Base-by-base conservation (phyloP, 2,329 filamentous ascomycete genomes). In the Stemphylium lycopersici region DNA sequence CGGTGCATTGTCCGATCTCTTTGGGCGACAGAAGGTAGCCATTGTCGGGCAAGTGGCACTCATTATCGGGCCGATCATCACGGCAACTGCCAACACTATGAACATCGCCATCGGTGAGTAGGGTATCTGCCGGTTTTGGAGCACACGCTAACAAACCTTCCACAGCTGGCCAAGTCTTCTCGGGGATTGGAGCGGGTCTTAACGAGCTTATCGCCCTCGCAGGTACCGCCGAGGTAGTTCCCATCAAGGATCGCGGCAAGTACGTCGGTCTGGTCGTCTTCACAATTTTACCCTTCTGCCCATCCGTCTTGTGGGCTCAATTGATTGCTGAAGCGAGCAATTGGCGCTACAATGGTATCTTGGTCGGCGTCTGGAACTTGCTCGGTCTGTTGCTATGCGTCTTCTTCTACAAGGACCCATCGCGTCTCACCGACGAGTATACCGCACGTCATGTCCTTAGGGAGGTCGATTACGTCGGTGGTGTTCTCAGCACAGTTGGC, bases 201-300 rank as follows among this genome's bases (percentile, higher is more conserved):
- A 87, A 86, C 61, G 87, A 90, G 70, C 76, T 90, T 31, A 90
- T 86, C 5, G 86, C 87, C 4, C 77, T 90, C 7, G 86, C 87
- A 24, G 87, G 82, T 31, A 87, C 87, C 1, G 85, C 86, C 2
- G 87, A 90, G 68, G 79, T 90, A 55, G 88, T 86, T 0, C 87
- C 88, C 1, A 84, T 84, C 16, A 78, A 82, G 15, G 84, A 88
- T 70, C 82, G 88, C 42, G 87, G 85, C 26, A 81, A 81, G 65
- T 89, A 88, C 65, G 82, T 88, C 20, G 83, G 83, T 11, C 70
- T 80, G 0, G 73, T 89, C 12, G 81, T 87, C 40, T 80, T 87
- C 63, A 85, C 83, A 49, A 86, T 88, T 52, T 58, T 87, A 1
- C 86, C 85, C 0, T 88, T 88, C 67, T 82, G 81, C 52, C 85